phyloP scores from a whole-genome alignment of 148 eudicot genomes.

The Rhododendron ferrugineum region DNA sequence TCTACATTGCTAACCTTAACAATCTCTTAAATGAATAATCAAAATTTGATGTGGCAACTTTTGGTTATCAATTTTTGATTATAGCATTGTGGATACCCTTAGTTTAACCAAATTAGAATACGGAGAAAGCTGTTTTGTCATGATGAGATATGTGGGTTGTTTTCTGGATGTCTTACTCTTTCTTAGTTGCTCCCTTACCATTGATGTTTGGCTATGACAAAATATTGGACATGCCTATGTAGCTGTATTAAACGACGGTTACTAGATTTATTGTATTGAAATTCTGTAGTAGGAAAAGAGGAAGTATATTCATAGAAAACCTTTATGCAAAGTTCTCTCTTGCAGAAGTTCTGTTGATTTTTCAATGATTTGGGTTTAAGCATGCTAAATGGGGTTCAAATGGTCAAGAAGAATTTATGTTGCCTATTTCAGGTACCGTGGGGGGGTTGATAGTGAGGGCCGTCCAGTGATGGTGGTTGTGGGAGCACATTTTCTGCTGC shows the following conservation, averaged over 20 bases:
- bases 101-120: not conserved
- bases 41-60: too few relatives aligned
- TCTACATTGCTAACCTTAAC: too few relatives aligned
- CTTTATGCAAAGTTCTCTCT: not conserved
- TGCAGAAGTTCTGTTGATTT: not conserved
- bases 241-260: not conserved
- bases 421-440: constrained; percentile 67
- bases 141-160: not conserved
- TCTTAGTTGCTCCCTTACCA: not conserved
- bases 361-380: not conserved
- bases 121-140: not conserved
- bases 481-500: constrained; percentile 96
- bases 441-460: constrained; percentile 97
- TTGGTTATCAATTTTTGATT: too few relatives aligned
- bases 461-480: constrained; percentile 98
- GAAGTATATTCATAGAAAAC: constrained; percentile 1
- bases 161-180: not conserved
- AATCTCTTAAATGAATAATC: too few relatives aligned
- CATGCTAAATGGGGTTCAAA: constrained; percentile 5
- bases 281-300: not conserved
- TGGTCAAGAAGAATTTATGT: not conserved
- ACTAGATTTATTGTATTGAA: not conserved
- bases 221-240: not conserved
- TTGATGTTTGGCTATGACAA: not conserved
- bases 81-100: too few relatives aligned